Conservation (phyloP, 177 flowering plant species). For the Tripterygium wilfordii region DNA sequence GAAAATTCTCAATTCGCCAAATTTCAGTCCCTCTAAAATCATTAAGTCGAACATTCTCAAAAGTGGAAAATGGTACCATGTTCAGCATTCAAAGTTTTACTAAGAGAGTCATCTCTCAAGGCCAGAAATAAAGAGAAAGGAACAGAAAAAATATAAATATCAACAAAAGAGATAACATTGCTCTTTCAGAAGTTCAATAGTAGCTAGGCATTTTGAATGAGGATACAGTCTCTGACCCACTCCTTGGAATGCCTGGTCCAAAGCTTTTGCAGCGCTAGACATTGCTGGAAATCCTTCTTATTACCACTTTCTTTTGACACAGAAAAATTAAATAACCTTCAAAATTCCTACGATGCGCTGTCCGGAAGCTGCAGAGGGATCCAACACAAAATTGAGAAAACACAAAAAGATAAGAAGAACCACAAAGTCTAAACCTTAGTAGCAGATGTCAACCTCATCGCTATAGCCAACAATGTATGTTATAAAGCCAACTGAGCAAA, state of each 20-base stretch:
- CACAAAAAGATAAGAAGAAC: no score
- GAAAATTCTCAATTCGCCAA: slow-evolving; percentile 96
- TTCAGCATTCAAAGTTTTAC: slow-evolving; percentile 5
- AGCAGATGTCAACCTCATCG: no score
- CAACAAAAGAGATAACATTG: neutral
- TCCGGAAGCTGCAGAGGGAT: slow-evolving; percentile 3
- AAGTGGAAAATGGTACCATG: slow-evolving; percentile 5
- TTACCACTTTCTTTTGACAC: slow-evolving; percentile 6
- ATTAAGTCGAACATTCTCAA: slow-evolving; percentile 41
- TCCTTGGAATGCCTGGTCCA: slow-evolving; percentile 94
- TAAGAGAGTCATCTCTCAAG: neutral
- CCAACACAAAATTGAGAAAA: no score
- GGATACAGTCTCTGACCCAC: slow-evolving; percentile 93
- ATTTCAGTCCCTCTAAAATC: slow-evolving; percentile 83
- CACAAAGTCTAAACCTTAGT: no score
- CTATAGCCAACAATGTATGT: no score
- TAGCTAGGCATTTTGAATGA: no score
- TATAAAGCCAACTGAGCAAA: no score
- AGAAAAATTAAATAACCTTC: slow-evolving; percentile 2
- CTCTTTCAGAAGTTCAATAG: no score
- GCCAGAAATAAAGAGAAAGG: neutral
- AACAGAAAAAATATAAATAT: neutral
- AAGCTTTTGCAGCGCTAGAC: slow-evolving; percentile 63
- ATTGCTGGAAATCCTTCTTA: slow-evolving; percentile 26
- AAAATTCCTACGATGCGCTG: slow-evolving; percentile 3